Conservation (phyloP, 306 rosid genomes). For the Quercus glauca region DNA sequence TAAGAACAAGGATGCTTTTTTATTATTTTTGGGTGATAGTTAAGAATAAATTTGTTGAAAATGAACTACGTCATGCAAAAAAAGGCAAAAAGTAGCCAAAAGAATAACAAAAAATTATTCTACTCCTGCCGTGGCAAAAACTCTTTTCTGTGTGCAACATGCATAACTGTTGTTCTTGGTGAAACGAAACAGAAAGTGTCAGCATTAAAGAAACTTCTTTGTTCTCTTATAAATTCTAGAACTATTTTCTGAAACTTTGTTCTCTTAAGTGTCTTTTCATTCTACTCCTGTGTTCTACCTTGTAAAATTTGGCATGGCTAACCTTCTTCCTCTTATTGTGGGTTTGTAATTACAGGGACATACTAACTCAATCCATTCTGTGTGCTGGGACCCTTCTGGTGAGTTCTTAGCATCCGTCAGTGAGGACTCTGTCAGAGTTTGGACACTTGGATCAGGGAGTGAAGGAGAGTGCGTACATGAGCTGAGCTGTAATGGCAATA, state of each 20-base stretch:
- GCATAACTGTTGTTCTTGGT: neutral
- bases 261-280: neutral
- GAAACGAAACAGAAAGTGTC: neutral
- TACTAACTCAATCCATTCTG: constrained; percentile 59
- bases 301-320: neutral
- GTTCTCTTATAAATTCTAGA: neutral
- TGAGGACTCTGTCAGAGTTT: constrained; percentile 92
- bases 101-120: too few species aligned
- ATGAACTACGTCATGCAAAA: too few species aligned
- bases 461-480: constrained; percentile 90
- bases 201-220: neutral
- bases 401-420: constrained; percentile 91
- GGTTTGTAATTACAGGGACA: constrained; percentile 66
- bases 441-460: constrained; percentile 76
- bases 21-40: too few species aligned
- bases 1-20: neutral
- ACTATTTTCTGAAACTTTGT: neutral
- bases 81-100: too few species aligned
- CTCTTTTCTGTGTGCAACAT: neutral
- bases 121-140: neutral
- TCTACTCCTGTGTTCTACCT: neutral
- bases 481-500: constrained; percentile 78
- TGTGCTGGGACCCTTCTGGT: constrained; percentile 96
- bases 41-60: too few species aligned
- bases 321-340: constrained; percentile 19